These are phyloP conservation scores for Fraxinus angustifolia DNA, from an alignment of 305 asterid species.

Conservation along the genomic window DNA sequence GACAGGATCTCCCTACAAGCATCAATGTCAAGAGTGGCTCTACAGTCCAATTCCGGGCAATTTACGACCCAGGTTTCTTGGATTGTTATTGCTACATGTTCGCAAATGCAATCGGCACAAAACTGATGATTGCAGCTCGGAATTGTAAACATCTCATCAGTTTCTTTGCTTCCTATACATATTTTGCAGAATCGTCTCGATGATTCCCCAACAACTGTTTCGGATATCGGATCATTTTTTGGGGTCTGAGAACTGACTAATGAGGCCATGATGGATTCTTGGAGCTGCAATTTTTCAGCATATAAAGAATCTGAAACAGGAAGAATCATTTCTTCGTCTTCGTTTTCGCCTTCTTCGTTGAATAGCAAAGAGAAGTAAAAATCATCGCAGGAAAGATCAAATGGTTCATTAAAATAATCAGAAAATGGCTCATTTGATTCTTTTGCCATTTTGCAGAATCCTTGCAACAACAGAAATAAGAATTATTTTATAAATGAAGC, in stretches of 20 bases:
- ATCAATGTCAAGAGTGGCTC: conserved; percentile 2
- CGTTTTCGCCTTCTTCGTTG: neutral
- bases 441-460: neutral
- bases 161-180: neutral
- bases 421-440: neutral
- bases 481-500: neutral
- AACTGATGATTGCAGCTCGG: neutral
- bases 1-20: neutral
- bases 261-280: conserved; percentile 20
- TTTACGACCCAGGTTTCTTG: neutral
- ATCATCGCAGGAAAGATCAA: neutral
- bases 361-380: conserved; percentile 9
- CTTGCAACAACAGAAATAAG: neutral
- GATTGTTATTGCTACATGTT: neutral
- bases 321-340: neutral
- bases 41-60: conserved; percentile 20
- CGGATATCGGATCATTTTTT: neutral
- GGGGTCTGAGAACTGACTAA: neutral
- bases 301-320: conserved; percentile 7
- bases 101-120: neutral
- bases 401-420: neutral
- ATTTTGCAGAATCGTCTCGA: neutral
- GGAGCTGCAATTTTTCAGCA: conserved; percentile 20
- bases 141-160: neutral
- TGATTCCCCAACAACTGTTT: neutral